These are phyloP conservation scores for Gymnopilus junonius DNA, from an alignment of 768 basidiomycete species.

Conservation along the genomic window DNA sequence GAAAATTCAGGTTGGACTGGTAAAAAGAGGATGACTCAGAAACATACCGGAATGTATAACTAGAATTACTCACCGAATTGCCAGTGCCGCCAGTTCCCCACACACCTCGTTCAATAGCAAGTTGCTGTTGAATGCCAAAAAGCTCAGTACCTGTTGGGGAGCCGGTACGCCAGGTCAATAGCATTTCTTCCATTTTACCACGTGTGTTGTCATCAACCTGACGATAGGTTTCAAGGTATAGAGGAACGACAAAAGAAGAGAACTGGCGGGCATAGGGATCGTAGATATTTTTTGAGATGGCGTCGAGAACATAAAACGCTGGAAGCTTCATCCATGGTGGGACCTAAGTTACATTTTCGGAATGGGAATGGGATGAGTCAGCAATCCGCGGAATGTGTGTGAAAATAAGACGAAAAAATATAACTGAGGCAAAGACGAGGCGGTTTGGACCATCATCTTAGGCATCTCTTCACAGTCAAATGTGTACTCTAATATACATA, in stretches of 20 bases:
- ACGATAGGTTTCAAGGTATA: conserved; percentile 89
- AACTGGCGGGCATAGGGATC: conserved; percentile 91
- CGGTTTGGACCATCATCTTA: conserved; percentile 31
- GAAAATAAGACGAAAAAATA: conserved; percentile 30
- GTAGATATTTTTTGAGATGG: conserved; percentile 95
- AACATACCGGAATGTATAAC: neutral
- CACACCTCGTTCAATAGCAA: conserved; percentile 82
- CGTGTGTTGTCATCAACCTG: conserved; percentile 84
- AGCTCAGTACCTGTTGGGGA: conserved; percentile 81
- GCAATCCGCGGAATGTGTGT: conserved; percentile 54
- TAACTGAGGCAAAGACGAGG: conserved; percentile 21
- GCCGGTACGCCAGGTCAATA: conserved; percentile 92
- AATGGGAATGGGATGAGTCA: conserved; percentile 71
- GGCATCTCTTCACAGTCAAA: conserved; percentile 41
- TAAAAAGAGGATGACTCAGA: conserved; percentile 1
- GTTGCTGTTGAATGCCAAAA: conserved; percentile 81
- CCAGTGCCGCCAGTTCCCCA: conserved; percentile 64
- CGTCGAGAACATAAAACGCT: conserved; percentile 93
- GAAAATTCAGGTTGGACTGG: conserved; percentile 34
- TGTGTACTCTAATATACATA: conserved; percentile 26
- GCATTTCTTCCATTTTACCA: conserved; percentile 98
- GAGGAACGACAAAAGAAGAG: conserved; percentile 75
- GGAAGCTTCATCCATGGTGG: conserved; percentile 91
- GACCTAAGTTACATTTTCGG: conserved; percentile 60
- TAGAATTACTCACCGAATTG: conserved; percentile 9